phyloP scores from a whole-genome alignment of 305 asterid genomes.

The Fraxinus xanthoxyloides region DNA sequence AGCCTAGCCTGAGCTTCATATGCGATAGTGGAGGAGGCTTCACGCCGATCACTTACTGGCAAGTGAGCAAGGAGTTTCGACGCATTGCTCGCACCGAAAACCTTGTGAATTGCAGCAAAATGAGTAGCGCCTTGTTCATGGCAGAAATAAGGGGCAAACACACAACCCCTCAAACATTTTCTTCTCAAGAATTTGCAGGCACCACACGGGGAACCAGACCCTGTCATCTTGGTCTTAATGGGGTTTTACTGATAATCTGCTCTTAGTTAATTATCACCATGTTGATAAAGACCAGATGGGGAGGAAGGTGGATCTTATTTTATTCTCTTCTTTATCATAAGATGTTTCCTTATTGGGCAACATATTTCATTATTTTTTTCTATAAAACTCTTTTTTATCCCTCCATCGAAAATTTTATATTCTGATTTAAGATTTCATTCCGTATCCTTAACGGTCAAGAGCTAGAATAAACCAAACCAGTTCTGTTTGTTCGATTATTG shows the following conservation, averaged over 20 bases:
- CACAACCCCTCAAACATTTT: conserved; percentile 84
- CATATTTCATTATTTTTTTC: conserved; percentile 37
- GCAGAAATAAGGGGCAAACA: conserved; percentile 91
- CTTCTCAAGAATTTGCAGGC: conserved; percentile 97
- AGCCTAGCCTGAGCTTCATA: conserved; percentile 98
- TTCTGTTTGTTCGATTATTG: conserved; percentile 29
- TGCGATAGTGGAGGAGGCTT: conserved; percentile 83
- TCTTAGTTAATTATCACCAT: conserved; percentile 22
- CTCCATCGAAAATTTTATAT: conserved; percentile 36
- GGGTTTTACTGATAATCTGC: not conserved
- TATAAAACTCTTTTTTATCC: conserved; percentile 2
- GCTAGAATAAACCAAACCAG: conserved; percentile 42
- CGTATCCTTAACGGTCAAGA: conserved; percentile 55
- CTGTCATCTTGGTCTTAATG: conserved; percentile 43
- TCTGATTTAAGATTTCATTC: conserved; percentile 53
- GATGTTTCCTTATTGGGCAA: conserved; percentile 77
- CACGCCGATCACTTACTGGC: conserved; percentile 64
- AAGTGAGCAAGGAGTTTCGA: conserved; percentile 82
- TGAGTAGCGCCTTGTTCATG: conserved; percentile 92
- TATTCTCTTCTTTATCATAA: conserved; percentile 39
- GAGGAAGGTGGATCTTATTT: conserved; percentile 46
- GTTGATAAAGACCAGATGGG: conserved; percentile 49
- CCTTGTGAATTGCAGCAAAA: conserved; percentile 90
- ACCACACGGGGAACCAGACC: conserved; percentile 95
- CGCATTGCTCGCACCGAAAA: conserved; percentile 94